A percentile compares a stretch with the other conserved stretches of the same genome.
Conservation (phyloP, 495 filamentous ascomycete genomes). For the Aspergillus bridgeri region DNA sequence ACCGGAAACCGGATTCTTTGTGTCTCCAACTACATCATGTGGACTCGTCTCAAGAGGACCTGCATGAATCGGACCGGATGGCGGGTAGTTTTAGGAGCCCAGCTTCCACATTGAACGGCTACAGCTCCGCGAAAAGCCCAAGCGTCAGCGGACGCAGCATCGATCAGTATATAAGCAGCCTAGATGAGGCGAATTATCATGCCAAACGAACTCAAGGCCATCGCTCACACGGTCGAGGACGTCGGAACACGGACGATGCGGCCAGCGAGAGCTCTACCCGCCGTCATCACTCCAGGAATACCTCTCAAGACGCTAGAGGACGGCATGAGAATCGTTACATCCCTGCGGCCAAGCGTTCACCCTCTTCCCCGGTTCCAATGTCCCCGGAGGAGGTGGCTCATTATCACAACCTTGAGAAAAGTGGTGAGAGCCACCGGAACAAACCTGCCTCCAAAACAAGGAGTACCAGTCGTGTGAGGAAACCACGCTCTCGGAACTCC, state of each 20-base stretch:
- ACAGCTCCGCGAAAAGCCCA: slow-evolving; percentile 46
- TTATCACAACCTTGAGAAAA: slow-evolving; percentile 46
- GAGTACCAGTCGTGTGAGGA: slow-evolving; percentile 37
- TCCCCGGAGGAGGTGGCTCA: slow-evolving; percentile 75
- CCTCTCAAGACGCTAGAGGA: slow-evolving; percentile 66
- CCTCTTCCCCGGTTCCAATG: slow-evolving; percentile 89
- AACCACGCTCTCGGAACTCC: slow-evolving; percentile 33
- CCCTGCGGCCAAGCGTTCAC: slow-evolving; percentile 79
- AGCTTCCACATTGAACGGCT: slow-evolving; percentile 46
- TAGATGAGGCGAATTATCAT: slow-evolving; percentile 70
- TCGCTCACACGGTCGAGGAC: slow-evolving; percentile 56
- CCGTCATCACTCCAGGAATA: slow-evolving; percentile 51
- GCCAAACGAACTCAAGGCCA: slow-evolving; percentile 50
- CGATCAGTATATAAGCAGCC: slow-evolving; percentile 83
- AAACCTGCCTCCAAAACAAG: slow-evolving; percentile 38
- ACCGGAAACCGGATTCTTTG: slow-evolving; percentile 77
- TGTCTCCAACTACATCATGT: slow-evolving; percentile 66
- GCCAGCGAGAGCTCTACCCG: slow-evolving; percentile 42
- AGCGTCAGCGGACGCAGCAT: slow-evolving; percentile 62
- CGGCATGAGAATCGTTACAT: slow-evolving; percentile 64
- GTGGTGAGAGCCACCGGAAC: slow-evolving; percentile 39
- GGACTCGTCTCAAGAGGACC: slow-evolving; percentile 32
- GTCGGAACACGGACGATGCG: slow-evolving; percentile 48
- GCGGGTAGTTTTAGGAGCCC: slow-evolving; percentile 45
- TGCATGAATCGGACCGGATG: slow-evolving; percentile 21